Conservation (phyloP, 164 flowering plant species). For the Tinospora cordifolia region DNA sequence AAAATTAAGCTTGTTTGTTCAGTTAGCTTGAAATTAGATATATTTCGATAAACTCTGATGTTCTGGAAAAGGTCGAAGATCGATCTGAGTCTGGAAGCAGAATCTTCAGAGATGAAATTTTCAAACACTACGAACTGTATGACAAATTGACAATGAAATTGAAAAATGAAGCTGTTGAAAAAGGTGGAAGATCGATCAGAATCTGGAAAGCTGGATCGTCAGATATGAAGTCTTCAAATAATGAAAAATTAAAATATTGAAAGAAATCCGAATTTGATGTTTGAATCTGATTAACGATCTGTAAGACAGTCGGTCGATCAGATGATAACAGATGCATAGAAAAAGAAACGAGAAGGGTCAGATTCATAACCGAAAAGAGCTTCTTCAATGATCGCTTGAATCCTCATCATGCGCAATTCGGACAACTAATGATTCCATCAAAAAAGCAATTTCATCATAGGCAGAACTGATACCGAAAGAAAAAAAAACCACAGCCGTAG, state of each 20-base stretch:
- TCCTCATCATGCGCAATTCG: neutral
- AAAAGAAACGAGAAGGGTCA: neutral
- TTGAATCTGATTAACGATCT: too few species aligned
- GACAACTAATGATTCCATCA: neutral
- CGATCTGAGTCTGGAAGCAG: neutral
- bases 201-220: too few species aligned
- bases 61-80: too few species aligned
- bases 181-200: neutral
- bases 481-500: neutral
- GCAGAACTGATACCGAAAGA: neutral
- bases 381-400: neutral
- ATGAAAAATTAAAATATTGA: too few species aligned
- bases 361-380: neutral
- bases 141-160: neutral
- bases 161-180: neutral
- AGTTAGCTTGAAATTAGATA: too few species aligned
- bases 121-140: neutral
- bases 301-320: too few species aligned
- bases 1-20: too few species aligned
- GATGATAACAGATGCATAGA: too few species aligned
- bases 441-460: neutral
- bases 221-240: too few species aligned
- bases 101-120: neutral
- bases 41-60: too few species aligned
- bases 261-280: too few species aligned